These are phyloP conservation scores for Neurospora discreta DNA, from an alignment of 495 filamentous ascomycete species.

Conservation along the genomic window DNA sequence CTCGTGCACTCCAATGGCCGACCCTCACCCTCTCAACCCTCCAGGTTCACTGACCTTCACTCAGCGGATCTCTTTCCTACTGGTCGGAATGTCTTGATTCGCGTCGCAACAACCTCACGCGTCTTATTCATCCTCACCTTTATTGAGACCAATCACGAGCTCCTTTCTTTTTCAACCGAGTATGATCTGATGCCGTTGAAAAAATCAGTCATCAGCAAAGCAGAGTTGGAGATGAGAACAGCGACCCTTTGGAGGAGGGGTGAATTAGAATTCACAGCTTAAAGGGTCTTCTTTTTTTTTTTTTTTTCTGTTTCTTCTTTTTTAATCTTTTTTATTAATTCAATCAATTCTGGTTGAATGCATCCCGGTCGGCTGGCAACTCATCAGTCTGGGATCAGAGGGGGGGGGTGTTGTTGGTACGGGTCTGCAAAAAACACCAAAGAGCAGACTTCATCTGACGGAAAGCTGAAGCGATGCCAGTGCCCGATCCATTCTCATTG, in stretches of 20 bases:
- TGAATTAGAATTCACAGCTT: background rate
- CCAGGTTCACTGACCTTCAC: background rate
- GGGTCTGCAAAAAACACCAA: background rate
- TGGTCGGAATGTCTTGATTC: background rate
- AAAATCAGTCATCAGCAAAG: background rate
- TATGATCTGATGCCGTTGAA: background rate
- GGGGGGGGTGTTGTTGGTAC: background rate
- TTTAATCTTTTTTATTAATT: no score
- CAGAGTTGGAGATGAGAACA: background rate
- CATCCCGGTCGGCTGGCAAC: background rate
- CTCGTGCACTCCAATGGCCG: background rate
- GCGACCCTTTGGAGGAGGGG: background rate
- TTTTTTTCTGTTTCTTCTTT: no score
- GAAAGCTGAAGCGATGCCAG: background rate
- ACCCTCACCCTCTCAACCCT: background rate
- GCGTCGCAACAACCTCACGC: background rate
- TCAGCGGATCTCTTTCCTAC: no score
- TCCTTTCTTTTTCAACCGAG: background rate
- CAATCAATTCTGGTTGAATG: background rate
- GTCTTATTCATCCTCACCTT: background rate
- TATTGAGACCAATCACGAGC: background rate
- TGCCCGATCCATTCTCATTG: background rate
- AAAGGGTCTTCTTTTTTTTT: no score
- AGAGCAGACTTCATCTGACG: background rate
- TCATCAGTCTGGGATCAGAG: background rate